Conservation (phyloP, 495 filamentous ascomycete species). For the Tuber melanosporum region DNA sequence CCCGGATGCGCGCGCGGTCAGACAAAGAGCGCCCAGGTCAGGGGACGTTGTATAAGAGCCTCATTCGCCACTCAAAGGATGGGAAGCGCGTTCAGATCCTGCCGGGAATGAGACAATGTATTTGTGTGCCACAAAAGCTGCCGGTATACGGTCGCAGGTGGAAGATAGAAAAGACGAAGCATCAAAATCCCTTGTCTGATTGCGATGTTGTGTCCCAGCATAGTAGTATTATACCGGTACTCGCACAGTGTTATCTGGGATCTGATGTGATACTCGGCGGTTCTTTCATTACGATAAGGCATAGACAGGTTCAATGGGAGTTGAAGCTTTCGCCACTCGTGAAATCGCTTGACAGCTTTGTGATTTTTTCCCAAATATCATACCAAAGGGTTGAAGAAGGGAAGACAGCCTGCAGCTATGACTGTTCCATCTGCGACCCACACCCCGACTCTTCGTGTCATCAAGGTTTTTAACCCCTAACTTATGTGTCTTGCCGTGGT, state of each 20-base stretch:
- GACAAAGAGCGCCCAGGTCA: neutral
- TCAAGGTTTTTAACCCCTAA: neutral
- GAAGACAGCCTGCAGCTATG: neutral
- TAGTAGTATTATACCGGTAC: neutral
- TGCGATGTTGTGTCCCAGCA: neutral
- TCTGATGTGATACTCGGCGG: neutral
- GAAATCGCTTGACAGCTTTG: neutral
- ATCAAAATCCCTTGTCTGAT: neutral
- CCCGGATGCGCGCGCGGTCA: neutral
- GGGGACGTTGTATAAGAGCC: neutral
- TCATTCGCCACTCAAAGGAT: neutral
- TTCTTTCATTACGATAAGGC: neutral
- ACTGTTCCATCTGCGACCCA: neutral
- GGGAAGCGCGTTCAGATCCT: neutral
- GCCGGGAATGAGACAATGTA: neutral
- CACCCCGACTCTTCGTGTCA: neutral
- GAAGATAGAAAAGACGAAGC: neutral
- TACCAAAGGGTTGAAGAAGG: neutral
- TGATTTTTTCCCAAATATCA: neutral
- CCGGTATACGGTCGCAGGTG: neutral
- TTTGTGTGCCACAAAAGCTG: neutral
- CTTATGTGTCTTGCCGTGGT: too few relatives aligned
- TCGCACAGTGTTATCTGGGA: too few relatives aligned
- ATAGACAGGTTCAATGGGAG: neutral
- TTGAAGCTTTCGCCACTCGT: neutral